Evolutionary conservation across 1,284 basidiomycete species (phyloP).

Genomic region (Acaromyces ingoldii): DNA sequence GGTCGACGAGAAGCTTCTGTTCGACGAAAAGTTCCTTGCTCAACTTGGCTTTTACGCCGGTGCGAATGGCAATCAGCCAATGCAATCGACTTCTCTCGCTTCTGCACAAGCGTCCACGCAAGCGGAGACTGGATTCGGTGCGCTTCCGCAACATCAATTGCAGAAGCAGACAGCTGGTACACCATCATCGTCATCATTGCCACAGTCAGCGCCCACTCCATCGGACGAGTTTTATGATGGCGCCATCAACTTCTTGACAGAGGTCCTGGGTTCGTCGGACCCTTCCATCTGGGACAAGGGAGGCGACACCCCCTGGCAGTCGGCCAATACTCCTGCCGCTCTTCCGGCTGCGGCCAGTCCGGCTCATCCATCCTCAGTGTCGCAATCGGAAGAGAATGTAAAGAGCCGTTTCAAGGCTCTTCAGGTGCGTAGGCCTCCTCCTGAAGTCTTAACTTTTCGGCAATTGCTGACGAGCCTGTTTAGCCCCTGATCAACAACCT

Average conservation of each 20-base stretch:
- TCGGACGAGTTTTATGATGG: slow-evolving; percentile 8
- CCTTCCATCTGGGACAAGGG: slow-evolving; percentile 3
- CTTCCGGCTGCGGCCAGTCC: neutral
- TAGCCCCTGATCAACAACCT: slow-evolving; percentile 2
- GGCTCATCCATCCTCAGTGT: too few relatives aligned
- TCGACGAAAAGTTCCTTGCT: slow-evolving; percentile 4
- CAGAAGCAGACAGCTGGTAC: too few relatives aligned
- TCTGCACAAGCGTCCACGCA: too few relatives aligned
- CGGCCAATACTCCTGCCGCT: neutral
- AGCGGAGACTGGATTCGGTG: too few relatives aligned
- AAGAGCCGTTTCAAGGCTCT: slow-evolving; percentile 1
- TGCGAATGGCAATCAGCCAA: too few relatives aligned
- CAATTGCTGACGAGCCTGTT: too few relatives aligned
- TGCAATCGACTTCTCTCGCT: too few relatives aligned
- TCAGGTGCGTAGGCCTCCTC: too few relatives aligned
- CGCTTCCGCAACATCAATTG: too few relatives aligned
- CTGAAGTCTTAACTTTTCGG: too few relatives aligned
- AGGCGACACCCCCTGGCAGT: neutral
- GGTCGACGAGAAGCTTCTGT: neutral
- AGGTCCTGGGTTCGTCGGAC: slow-evolving; percentile 2
- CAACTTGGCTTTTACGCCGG: too few relatives aligned
- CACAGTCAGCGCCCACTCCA: neutral
- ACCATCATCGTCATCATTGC: neutral
- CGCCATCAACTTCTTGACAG: slow-evolving; percentile 6
- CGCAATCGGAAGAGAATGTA: too few relatives aligned